Evolutionary conservation across 805 yeast species (phyloP).

Genomic region (Zygotorulaspora florentina): DNA sequence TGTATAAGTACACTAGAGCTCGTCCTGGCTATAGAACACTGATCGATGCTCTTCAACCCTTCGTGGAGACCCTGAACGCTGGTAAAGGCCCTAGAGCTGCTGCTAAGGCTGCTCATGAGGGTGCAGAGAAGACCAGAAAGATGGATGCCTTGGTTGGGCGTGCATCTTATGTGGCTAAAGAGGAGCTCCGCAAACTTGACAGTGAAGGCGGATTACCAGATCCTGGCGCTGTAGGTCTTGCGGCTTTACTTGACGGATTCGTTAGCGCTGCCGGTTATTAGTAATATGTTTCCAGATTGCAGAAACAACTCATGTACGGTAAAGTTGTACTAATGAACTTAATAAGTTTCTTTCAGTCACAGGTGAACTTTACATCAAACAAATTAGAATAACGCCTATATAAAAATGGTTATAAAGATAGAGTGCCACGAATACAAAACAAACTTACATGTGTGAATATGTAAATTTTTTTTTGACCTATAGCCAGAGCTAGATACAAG

Average conservation of each 20-base stretch:
- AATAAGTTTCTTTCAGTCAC: too few relatives aligned
- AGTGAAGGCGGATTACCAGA: constrained; percentile 61
- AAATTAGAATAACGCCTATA: too few relatives aligned
- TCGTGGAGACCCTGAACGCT: constrained; percentile 52
- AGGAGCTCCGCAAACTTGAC: constrained; percentile 29
- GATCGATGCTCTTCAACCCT: constrained; percentile 80
- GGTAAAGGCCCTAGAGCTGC: constrained; percentile 54
- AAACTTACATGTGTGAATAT: neutral
- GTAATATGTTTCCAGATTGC: neutral
- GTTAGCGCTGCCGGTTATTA: constrained; percentile 18
- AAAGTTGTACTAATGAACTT: too few relatives aligned
- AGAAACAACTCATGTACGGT: too few relatives aligned
- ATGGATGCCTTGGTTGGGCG: constrained; percentile 82
- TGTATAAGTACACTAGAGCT: constrained; percentile 78
- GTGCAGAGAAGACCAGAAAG: constrained; percentile 66
- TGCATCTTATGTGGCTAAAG: constrained; percentile 78
- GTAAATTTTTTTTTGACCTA: too few relatives aligned
- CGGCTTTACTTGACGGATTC: constrained; percentile 39
- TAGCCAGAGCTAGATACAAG: too few relatives aligned
- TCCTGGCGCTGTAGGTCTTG: constrained; percentile 85
- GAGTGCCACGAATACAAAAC: too few relatives aligned
- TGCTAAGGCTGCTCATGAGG: constrained; percentile 58
- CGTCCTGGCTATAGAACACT: constrained; percentile 82
- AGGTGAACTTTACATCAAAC: too few relatives aligned
- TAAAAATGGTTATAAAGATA: too few relatives aligned